Percentiles rank a stretch among this genome's conserved stretches.
Conservation (phyloP, 2,329 filamentous ascomycete species). For the Phialocephala sp. region DNA sequence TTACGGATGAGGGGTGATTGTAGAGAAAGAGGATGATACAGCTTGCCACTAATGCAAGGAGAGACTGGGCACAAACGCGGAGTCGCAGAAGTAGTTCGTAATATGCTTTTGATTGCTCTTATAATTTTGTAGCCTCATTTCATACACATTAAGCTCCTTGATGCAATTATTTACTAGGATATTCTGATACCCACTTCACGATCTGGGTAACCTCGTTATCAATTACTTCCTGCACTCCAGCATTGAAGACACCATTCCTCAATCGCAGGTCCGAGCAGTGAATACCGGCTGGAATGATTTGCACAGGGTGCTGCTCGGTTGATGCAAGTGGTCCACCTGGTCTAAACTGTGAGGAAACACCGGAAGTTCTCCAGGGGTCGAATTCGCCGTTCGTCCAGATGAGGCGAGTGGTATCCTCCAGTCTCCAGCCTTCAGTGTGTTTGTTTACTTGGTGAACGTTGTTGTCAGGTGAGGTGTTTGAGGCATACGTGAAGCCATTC, state of each 20-base stretch:
- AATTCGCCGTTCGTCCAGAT: slow-evolving; percentile 64
- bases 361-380: slow-evolving; percentile 64
- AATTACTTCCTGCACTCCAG: slow-evolving; percentile 54
- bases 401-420: slow-evolving; percentile 57
- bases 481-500: slow-evolving; percentile 55
- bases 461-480: slow-evolving; percentile 48
- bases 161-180: slow-evolving; percentile 23
- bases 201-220: slow-evolving; percentile 56
- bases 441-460: slow-evolving; percentile 56
- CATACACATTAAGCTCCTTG: not conserved
- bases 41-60: not conserved
- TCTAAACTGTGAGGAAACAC: slow-evolving; percentile 57
- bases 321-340: slow-evolving; percentile 59
- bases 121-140: not conserved
- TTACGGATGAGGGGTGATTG: not conserved
- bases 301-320: slow-evolving; percentile 54
- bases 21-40: not conserved
- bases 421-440: slow-evolving; percentile 61
- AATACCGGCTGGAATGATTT: slow-evolving; percentile 57
- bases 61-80: too few species aligned
- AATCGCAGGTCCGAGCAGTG: slow-evolving; percentile 61
- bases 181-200: slow-evolving; percentile 59
- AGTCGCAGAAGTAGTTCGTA: too few species aligned
- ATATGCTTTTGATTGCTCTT: slow-evolving; percentile 6
- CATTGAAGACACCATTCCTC: slow-evolving; percentile 53